Percentiles rank a stretch among this genome's conserved stretches.
Conservation (phyloP, 2,329 filamentous ascomycete genomes). For the Alternaria gaisen region DNA sequence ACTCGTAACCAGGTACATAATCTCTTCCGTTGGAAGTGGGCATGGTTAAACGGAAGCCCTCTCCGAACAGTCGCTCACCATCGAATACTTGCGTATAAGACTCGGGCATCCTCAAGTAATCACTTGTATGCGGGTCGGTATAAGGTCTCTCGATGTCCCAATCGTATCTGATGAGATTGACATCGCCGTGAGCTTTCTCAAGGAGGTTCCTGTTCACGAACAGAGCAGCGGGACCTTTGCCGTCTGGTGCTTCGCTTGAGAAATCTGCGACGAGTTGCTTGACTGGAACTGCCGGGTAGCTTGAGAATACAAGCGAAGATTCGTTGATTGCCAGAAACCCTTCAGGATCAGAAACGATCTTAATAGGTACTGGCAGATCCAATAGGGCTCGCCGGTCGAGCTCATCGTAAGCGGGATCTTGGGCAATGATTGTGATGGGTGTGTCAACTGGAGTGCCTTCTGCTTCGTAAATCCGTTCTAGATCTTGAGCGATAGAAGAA, state of each 20-base stretch:
- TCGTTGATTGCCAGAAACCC: slow-evolving; percentile 5
- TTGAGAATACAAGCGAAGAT: neutral
- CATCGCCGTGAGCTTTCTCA: neutral
- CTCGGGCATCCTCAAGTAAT: neutral
- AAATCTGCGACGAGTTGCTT: slow-evolving; percentile 4
- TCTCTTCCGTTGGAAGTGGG: neutral
- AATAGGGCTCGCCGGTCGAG: neutral
- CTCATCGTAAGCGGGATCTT: slow-evolving; percentile 3
- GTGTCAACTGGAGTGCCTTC: neutral
- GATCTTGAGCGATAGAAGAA: too few relatives aligned
- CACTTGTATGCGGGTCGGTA: neutral
- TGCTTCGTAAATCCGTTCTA: too few relatives aligned
- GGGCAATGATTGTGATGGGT: neutral
- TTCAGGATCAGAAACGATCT: neutral
- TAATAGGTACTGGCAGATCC: neutral
- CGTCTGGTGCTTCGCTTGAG: neutral
- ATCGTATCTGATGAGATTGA: neutral
- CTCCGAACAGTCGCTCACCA: neutral
- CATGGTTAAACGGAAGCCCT: neutral
- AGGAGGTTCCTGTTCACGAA: neutral
- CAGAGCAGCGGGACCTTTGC: neutral
- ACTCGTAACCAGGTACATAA: neutral
- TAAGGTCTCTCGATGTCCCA: neutral
- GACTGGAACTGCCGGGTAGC: neutral
- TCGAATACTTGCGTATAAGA: neutral